A percentile compares a stretch with the other conserved stretches of the same genome.
Conservation (phyloP, 75 land plant genomes). For the Picea glauca region DNA sequence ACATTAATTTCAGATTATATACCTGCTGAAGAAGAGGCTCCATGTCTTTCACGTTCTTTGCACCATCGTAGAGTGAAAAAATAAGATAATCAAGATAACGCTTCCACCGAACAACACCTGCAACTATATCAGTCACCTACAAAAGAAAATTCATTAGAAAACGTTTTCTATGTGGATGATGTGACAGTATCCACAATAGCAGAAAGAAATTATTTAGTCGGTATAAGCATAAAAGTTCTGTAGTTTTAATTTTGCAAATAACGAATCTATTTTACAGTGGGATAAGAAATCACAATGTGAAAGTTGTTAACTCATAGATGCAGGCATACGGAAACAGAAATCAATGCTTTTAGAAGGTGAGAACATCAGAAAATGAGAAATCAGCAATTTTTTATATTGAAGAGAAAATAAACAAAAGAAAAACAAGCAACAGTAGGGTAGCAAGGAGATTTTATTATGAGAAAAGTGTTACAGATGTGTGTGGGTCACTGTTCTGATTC, state of each 20-base stretch:
- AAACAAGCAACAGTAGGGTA: not conserved
- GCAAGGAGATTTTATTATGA: not conserved
- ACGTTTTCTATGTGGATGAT: not conserved
- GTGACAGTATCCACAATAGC: not conserved
- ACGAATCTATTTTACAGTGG: not conserved
- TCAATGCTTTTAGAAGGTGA: not conserved
- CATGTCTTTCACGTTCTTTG: constrained; percentile 51
- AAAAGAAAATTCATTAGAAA: constrained; percentile 2
- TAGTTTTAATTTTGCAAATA: not conserved
- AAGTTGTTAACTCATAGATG: not conserved
- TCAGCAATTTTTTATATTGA: not conserved
- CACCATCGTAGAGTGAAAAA: constrained; percentile 50
- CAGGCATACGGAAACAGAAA: not conserved
- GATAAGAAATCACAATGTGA: not conserved
- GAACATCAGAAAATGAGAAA: not conserved
- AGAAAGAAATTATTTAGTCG: not conserved
- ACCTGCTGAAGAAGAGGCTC: constrained; percentile 95
- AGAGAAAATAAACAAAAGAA: not conserved
- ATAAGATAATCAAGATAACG: constrained; percentile 85
- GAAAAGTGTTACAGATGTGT: not conserved
- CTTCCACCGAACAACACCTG: constrained; percentile 85
- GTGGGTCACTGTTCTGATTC: too few species aligned
- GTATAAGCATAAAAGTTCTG: not conserved
- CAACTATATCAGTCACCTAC: constrained; percentile 91
- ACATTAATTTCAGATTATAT: not conserved